Percentiles rank a stretch among this genome's conserved stretches.
Conservation (phyloP, 2,329 filamentous ascomycete species). For the Hirsutella rhossiliensis region DNA sequence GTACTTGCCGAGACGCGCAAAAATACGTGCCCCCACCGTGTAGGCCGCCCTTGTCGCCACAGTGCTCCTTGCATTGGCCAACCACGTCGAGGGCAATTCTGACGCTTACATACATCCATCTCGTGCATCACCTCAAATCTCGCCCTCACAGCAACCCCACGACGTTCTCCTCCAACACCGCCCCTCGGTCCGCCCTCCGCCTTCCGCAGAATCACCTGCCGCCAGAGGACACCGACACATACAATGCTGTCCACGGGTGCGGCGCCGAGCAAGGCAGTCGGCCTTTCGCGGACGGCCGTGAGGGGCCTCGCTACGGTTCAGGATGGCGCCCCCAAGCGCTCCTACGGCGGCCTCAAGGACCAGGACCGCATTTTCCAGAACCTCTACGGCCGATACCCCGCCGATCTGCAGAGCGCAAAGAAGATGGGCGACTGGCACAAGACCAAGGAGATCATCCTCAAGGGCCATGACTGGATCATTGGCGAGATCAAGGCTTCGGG, state of each 20-base stretch:
- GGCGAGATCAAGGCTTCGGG: constrained; percentile 94
- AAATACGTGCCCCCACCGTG: background rate
- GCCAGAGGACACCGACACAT: constrained; percentile 17
- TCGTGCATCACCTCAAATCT: constrained; percentile 13
- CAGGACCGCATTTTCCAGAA: constrained; percentile 99
- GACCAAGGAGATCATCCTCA: constrained; percentile 95
- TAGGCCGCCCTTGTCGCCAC: background rate
- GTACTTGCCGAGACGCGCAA: background rate
- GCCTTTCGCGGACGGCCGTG: constrained; percentile 30
- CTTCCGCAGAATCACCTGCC: constrained; percentile 2
- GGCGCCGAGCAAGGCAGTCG: constrained; percentile 25
- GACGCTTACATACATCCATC: constrained; percentile 14
- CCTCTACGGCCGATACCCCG: constrained; percentile 84
- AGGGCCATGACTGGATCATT: constrained; percentile 99
- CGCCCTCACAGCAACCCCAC: constrained; percentile 22
- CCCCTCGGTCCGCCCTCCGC: background rate
- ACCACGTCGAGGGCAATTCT: constrained; percentile 26
- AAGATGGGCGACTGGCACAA: constrained; percentile 99
- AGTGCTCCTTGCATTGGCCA: constrained; percentile 23
- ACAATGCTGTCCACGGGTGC: constrained; percentile 33
- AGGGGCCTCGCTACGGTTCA: constrained; percentile 74
- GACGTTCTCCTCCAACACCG: constrained; percentile 15
- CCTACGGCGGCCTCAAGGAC: constrained; percentile 81
- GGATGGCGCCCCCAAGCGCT: constrained; percentile 56
- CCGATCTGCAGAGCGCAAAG: constrained; percentile 86